A percentile compares a stretch with the other conserved stretches of the same genome.
phyloP scores from a whole-genome alignment of 495 filamentous ascomycete genomes.

The Trichoderma reesei region DNA sequence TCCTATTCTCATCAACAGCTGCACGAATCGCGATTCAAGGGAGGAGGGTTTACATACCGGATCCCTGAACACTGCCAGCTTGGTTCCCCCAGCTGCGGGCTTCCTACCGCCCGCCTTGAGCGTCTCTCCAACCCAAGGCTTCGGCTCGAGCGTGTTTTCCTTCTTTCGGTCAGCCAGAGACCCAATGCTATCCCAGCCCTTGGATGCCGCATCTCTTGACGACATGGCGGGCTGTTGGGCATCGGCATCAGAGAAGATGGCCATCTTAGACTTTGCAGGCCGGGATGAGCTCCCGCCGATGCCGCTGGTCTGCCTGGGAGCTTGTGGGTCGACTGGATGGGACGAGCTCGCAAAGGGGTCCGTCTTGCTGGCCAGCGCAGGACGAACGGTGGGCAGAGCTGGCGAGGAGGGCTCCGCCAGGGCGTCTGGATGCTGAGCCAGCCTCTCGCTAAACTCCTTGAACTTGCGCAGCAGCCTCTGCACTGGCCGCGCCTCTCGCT shows the following conservation, averaged over 20 bases:
- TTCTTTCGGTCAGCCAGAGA: conserved; percentile 80
- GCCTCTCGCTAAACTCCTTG: conserved; percentile 75
- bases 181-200: conserved; percentile 89
- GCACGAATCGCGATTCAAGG: conserved; percentile 20
- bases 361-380: conserved; percentile 77
- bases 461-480: conserved; percentile 81
- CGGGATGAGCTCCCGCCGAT: conserved; percentile 42
- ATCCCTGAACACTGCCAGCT: conserved; percentile 91
- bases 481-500: conserved; percentile 73
- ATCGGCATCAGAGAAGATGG: conserved; percentile 78
- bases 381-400: conserved; percentile 70
- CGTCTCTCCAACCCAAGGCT: conserved; percentile 87
- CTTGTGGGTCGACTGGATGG: conserved; percentile 54
- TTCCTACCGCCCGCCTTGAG: conserved; percentile 77
- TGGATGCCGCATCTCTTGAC: conserved; percentile 38
- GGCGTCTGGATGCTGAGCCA: conserved; percentile 46
- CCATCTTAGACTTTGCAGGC: conserved; percentile 67
- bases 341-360: conserved; percentile 59
- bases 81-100: conserved; percentile 47
- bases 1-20: conserved; percentile 91
- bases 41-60: conserved; percentile 59
- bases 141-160: conserved; percentile 80
- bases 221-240: conserved; percentile 28
- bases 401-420: conserved; percentile 61
- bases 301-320: conserved; percentile 39